Percentiles rank a stretch among this genome's conserved stretches.
Evolutionary conservation across 331 rosid species (phyloP).

Genomic region (Phaseolus coccineus): DNA sequence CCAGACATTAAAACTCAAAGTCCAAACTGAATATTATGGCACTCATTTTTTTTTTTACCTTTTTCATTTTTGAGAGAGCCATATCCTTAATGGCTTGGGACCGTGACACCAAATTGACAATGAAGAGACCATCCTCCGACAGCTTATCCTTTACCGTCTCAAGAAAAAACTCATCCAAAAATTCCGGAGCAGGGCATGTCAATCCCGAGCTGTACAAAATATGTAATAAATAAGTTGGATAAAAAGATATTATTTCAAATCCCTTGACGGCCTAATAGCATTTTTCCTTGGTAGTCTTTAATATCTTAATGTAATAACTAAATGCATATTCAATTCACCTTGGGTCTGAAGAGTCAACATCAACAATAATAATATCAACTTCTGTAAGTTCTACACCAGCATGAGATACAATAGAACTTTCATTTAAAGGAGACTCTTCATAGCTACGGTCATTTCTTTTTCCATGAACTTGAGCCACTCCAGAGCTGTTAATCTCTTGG

Average conservation of each 20-base stretch:
- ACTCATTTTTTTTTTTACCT: slow-evolving; percentile 56
- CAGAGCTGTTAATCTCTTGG: slow-evolving; percentile 49
- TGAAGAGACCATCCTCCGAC: slow-evolving; percentile 79
- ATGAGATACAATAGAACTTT: slow-evolving; percentile 43
- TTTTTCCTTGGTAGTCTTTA: not conserved
- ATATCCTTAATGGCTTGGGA: slow-evolving; percentile 72
- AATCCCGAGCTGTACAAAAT: slow-evolving; percentile 75
- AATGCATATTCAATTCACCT: slow-evolving; percentile 64
- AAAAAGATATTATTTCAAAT: slow-evolving; percentile 17
- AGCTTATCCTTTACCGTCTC: slow-evolving; percentile 69
- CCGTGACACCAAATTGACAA: slow-evolving; percentile 87
- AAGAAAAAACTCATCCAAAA: slow-evolving; percentile 84
- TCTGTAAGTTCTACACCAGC: slow-evolving; percentile 48
- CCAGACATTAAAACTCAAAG: not conserved
- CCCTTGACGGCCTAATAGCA: not conserved
- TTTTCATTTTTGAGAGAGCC: slow-evolving; percentile 77
- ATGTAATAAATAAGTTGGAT: slow-evolving; percentile 30
- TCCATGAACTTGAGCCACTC: slow-evolving; percentile 38
- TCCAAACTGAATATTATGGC: slow-evolving; percentile 23
- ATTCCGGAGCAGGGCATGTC: slow-evolving; percentile 90
- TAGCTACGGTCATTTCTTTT: slow-evolving; percentile 29
- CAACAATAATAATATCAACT: slow-evolving; percentile 82
- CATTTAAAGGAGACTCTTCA: slow-evolving; percentile 43
- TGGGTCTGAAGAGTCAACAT: slow-evolving; percentile 89
- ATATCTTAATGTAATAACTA: slow-evolving; percentile 32